Conservation (phyloP, 495 filamentous ascomycete genomes). For the Penicillium arizonense region DNA sequence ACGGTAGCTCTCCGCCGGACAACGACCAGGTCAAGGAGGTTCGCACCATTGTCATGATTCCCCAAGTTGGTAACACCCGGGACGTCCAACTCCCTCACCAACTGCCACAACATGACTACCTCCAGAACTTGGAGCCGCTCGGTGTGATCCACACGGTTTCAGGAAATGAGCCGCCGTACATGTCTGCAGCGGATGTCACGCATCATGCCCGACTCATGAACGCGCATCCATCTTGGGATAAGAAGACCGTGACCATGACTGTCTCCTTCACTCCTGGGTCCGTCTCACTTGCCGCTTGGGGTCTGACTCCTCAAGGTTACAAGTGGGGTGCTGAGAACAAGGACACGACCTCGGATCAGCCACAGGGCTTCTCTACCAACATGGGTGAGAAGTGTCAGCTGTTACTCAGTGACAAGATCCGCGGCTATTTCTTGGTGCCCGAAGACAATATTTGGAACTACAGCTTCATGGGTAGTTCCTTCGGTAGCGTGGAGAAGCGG, state of each 20-base stretch:
- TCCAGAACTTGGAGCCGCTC: constrained; percentile 83
- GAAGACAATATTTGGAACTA: constrained; percentile 96
- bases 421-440: constrained; percentile 93
- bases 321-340: constrained; percentile 98
- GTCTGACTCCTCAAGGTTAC: constrained; percentile 85
- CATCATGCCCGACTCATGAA: constrained; percentile 88
- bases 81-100: constrained; percentile 91
- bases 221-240: constrained; percentile 80
- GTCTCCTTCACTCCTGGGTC: constrained; percentile 99
- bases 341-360: constrained; percentile 86
- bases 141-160: constrained; percentile 95
- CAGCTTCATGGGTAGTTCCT: constrained; percentile 91
- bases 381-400: constrained; percentile 97
- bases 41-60: constrained; percentile 93
- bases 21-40: constrained; percentile 98
- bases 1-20: constrained; percentile 88
- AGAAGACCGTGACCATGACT: constrained; percentile 93
- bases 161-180: constrained; percentile 92
- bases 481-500: constrained; percentile 86
- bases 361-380: constrained; percentile 84
- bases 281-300: constrained; percentile 91
- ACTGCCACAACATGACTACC: constrained; percentile 88
- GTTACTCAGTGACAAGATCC: constrained; percentile 84
- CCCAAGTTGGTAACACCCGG: constrained; percentile 91
- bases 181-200: constrained; percentile 92